Evolutionary conservation across 1,139 yeast genomes (phyloP).

Genomic region (Magnusiomyces tetraspermus): DNA sequence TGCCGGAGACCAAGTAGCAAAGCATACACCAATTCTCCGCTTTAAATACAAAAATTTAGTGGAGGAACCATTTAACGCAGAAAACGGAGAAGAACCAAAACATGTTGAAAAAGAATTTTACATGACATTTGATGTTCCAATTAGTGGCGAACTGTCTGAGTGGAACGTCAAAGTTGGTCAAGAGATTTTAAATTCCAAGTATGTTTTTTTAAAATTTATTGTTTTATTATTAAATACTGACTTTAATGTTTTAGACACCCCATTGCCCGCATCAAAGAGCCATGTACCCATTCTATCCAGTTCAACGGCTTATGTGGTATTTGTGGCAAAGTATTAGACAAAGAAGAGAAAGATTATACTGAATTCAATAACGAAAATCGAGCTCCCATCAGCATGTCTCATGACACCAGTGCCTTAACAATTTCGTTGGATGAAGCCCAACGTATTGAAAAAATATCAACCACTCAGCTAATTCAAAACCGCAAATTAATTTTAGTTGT

Average conservation of each 20-base stretch:
- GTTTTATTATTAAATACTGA: neutral
- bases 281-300: constrained; percentile 91
- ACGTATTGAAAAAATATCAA: constrained; percentile 62
- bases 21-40: constrained; percentile 48
- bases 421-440: constrained; percentile 83
- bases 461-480: constrained; percentile 50
- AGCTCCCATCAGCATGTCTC: constrained; percentile 84
- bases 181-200: constrained; percentile 43
- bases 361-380: constrained; percentile 66
- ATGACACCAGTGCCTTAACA: constrained; percentile 76
- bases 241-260: constrained; percentile 8
- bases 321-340: constrained; percentile 76
- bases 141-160: constrained; percentile 55
- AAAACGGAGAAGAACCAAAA: constrained; percentile 23
- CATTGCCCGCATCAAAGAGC: constrained; percentile 56
- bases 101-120: constrained; percentile 32
- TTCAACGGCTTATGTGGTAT: constrained; percentile 93
- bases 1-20: constrained; percentile 41
- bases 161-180: constrained; percentile 50
- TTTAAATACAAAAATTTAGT: constrained; percentile 56
- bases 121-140: constrained; percentile 66
- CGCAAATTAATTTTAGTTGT: constrained; percentile 80
- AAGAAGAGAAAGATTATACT: constrained; percentile 53
- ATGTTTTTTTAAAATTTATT: neutral
- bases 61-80: constrained; percentile 34